Conservation (phyloP, 2,329 filamentous ascomycete genomes). For the Fusarium chlamydosporum region DNA sequence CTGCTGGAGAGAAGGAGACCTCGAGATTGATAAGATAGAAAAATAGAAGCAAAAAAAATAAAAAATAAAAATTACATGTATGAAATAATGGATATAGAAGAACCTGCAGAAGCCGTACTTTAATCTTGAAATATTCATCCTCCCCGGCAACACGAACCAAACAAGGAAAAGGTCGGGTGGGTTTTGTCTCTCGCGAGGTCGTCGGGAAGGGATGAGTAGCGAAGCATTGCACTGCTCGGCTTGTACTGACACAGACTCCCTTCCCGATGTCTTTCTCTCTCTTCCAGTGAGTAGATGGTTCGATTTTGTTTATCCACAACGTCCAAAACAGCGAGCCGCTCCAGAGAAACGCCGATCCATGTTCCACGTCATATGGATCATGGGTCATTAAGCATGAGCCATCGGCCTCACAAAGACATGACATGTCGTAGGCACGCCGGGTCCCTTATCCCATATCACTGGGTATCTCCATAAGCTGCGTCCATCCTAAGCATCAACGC, state of each 20-base stretch:
- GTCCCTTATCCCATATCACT: constrained; percentile 39
- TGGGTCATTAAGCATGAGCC: constrained; percentile 48
- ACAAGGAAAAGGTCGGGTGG: constrained; percentile 43
- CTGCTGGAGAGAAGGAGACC: constrained; percentile 50
- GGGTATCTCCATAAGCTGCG: constrained; percentile 45
- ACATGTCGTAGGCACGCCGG: constrained; percentile 36
- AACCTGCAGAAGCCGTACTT: constrained; percentile 49
- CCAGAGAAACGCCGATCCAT: constrained; percentile 48
- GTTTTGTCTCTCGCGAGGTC: constrained; percentile 49
- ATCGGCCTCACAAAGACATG: constrained; percentile 42
- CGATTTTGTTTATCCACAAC: constrained; percentile 48
- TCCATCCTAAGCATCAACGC: constrained; percentile 47
- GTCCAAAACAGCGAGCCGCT: constrained; percentile 46
- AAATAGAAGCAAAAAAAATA: constrained; percentile 39
- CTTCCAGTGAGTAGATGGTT: constrained; percentile 43
- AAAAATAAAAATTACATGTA: constrained; percentile 49
- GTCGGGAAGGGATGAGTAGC: constrained; percentile 29
- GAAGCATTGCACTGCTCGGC: constrained; percentile 29
- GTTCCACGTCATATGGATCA: constrained; percentile 45
- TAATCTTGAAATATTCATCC: constrained; percentile 50
- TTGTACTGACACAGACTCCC: constrained; percentile 40
- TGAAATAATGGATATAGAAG: constrained; percentile 52
- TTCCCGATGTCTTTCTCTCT: constrained; percentile 45
- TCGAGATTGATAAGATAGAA: constrained; percentile 41
- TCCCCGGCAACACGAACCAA: constrained; percentile 46